These are phyloP conservation scores for Thozetella sp. DNA, from an alignment of 495 filamentous ascomycete species.

Conservation along the genomic window DNA sequence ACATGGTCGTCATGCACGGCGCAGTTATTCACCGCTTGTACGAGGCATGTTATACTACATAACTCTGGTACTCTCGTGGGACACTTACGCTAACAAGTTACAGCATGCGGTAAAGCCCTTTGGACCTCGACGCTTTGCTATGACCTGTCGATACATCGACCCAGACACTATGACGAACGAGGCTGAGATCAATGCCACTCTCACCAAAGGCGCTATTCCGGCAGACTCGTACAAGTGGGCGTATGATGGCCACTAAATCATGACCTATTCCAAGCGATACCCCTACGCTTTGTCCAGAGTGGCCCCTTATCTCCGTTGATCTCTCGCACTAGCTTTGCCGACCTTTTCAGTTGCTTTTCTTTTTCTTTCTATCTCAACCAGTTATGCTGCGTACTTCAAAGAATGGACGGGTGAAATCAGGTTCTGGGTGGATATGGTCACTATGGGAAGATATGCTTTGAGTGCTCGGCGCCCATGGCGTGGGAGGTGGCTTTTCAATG, in stretches of 20 bases:
- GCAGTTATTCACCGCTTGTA: constrained; percentile 68
- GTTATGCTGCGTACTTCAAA: too few species aligned
- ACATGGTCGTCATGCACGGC: constrained; percentile 84
- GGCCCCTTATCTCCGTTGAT: too few species aligned
- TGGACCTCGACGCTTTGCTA: constrained; percentile 65
- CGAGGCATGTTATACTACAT: constrained; percentile 54
- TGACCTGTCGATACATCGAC: constrained; percentile 59
- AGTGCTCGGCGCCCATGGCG: too few species aligned
- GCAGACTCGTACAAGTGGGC: constrained; percentile 13
- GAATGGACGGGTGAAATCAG: too few species aligned
- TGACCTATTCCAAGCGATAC: background rate
- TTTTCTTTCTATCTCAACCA: too few species aligned
- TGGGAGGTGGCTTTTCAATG: too few species aligned
- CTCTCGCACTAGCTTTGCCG: too few species aligned
- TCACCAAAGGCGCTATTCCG: constrained; percentile 34
- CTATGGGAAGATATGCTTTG: too few species aligned
- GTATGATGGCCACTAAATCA: constrained; percentile 19
- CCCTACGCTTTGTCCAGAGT: too few species aligned
- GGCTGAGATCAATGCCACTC: constrained; percentile 22
- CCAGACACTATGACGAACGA: constrained; percentile 36
- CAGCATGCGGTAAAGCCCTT: constrained; percentile 64
- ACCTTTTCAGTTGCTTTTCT: too few species aligned
- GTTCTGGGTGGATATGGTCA: too few species aligned
- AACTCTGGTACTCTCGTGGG: background rate
- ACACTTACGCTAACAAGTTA: constrained; percentile 15